Conservation (phyloP, 2,329 filamentous ascomycete genomes). For the Nakataea oryzae region DNA sequence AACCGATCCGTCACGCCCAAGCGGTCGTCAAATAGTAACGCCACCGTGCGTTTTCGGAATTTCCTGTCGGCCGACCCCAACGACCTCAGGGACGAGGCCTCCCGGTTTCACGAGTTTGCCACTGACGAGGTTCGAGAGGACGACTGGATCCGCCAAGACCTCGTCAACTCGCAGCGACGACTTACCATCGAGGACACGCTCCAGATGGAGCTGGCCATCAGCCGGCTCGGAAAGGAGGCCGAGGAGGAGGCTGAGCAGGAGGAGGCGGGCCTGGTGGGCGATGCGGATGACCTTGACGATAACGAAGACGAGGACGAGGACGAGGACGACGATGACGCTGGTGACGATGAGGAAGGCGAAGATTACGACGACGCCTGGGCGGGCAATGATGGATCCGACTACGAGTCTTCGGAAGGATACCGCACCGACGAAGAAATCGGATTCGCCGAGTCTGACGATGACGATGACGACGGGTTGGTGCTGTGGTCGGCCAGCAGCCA, state of each 20-base stretch:
- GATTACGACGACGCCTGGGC: slow-evolving; percentile 46
- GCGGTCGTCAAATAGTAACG: slow-evolving; percentile 25
- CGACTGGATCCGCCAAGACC: slow-evolving; percentile 75
- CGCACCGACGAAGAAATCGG: slow-evolving; percentile 64
- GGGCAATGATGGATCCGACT: slow-evolving; percentile 40
- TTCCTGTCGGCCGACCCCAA: slow-evolving; percentile 39
- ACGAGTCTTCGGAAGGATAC: slow-evolving; percentile 54
- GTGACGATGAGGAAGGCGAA: slow-evolving; percentile 41
- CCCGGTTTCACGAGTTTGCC: slow-evolving; percentile 82
- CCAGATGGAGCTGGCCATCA: slow-evolving; percentile 79
- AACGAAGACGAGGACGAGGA: slow-evolving; percentile 35
- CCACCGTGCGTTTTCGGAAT: slow-evolving; percentile 26
- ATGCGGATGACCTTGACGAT: slow-evolving; percentile 26
- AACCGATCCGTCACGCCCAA: slow-evolving; percentile 20
- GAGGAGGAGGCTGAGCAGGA: slow-evolving; percentile 78
- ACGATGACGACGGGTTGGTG: slow-evolving; percentile 53
- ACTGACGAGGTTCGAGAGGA: slow-evolving; percentile 73
- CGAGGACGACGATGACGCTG: slow-evolving; percentile 36
- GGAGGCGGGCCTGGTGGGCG: slow-evolving; percentile 48
- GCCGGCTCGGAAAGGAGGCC: slow-evolving; percentile 75
- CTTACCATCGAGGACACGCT: slow-evolving; percentile 86
- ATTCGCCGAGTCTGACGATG: slow-evolving; percentile 59
- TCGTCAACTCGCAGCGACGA: slow-evolving; percentile 48
- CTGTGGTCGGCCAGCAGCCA: slow-evolving; percentile 36
- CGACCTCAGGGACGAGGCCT: slow-evolving; percentile 43